Conservation (phyloP, 2,329 filamentous ascomycete species). For the Waltergamsia citrina region DNA sequence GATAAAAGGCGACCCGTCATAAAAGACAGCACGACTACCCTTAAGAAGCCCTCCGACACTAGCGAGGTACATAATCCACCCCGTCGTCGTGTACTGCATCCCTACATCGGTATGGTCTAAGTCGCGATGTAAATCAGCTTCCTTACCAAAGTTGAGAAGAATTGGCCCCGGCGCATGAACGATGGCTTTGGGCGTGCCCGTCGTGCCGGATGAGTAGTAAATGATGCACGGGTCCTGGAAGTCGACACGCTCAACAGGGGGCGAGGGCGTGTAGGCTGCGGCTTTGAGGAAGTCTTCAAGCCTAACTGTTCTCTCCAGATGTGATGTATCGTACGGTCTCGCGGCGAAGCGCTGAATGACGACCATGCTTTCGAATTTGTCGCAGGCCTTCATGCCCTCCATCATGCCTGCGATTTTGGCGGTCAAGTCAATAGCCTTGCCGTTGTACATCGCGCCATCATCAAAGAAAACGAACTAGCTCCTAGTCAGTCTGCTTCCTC, state of each 20-base stretch:
- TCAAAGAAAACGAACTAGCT: slow-evolving; percentile 69
- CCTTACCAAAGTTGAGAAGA: slow-evolving; percentile 47
- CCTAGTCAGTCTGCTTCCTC: background rate
- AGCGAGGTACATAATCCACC: slow-evolving; percentile 82
- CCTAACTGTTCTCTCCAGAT: slow-evolving; percentile 36
- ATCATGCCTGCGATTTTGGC: slow-evolving; percentile 65
- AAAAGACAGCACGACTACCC: slow-evolving; percentile 58
- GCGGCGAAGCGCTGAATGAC: slow-evolving; percentile 57
- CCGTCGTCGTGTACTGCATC: slow-evolving; percentile 56
- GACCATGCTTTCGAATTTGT: slow-evolving; percentile 54
- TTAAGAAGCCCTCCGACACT: slow-evolving; percentile 48
- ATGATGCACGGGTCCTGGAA: slow-evolving; percentile 72
- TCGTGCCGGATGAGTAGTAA: slow-evolving; percentile 74
- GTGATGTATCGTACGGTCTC: slow-evolving; percentile 48
- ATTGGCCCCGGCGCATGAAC: slow-evolving; percentile 65
- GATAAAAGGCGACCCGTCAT: slow-evolving; percentile 74
- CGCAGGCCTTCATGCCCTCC: slow-evolving; percentile 50
- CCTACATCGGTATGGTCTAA: slow-evolving; percentile 26
- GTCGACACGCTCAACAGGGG: slow-evolving; percentile 48
- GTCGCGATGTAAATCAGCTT: slow-evolving; percentile 43
- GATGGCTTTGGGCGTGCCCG: slow-evolving; percentile 77
- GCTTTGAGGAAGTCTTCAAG: slow-evolving; percentile 33
- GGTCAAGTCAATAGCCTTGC: slow-evolving; percentile 61
- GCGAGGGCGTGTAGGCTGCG: slow-evolving; percentile 16
- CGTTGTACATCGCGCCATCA: slow-evolving; percentile 71